phyloP scores from a whole-genome alignment of 2,329 filamentous ascomycete species.

The Fusarium multiceps region DNA sequence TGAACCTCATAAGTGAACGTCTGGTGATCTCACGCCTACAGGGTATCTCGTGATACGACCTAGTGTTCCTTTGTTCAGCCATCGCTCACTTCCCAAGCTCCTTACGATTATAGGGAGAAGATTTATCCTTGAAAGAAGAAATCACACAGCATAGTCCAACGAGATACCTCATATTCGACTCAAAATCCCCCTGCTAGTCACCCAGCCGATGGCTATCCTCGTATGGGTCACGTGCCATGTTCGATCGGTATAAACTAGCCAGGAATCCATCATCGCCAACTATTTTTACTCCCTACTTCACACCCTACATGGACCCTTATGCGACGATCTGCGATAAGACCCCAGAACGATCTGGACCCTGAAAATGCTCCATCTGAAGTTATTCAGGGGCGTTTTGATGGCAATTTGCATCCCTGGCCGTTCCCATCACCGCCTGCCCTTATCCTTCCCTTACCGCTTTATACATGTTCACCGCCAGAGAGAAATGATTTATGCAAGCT shows the following conservation, averaged over 20 bases:
- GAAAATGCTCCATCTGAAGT: background rate
- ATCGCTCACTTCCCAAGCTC: accelerated
- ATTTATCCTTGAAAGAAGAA: no score
- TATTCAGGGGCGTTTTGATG: background rate
- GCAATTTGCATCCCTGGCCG: background rate
- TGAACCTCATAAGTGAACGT: accelerated
- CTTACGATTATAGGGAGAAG: accelerated
- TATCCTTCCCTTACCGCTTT: background rate
- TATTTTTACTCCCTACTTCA: background rate
- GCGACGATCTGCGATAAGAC: background rate
- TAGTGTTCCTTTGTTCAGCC: accelerated
- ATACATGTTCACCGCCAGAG: background rate
- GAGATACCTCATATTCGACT: background rate
- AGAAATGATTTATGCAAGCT: background rate
- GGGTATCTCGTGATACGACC: no score
- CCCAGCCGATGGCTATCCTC: accelerated
- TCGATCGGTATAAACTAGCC: background rate
- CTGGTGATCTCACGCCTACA: background rate
- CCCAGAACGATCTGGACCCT: background rate
- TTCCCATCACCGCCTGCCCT: background rate
- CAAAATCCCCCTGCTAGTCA: background rate
- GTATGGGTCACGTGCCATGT: background rate
- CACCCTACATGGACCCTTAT: background rate
- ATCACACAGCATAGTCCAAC: no score
- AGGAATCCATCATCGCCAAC: background rate